These are phyloP conservation scores for Hypoxylon sp. DNA, from an alignment of 2,329 filamentous ascomycete genomes.

Conservation along the genomic window DNA sequence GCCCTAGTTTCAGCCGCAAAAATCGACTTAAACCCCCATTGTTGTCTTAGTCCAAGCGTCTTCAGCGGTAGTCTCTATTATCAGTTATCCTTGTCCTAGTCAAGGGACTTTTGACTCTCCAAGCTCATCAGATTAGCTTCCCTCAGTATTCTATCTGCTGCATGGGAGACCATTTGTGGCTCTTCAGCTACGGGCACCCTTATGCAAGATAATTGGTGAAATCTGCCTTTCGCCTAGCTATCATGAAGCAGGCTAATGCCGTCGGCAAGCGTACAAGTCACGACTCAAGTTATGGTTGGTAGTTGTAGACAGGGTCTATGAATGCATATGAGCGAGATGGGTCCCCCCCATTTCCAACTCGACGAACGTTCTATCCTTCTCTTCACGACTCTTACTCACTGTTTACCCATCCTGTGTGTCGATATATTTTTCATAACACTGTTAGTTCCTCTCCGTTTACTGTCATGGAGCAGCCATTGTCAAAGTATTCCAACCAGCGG, in stretches of 20 bases:
- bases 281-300: constrained; percentile 14
- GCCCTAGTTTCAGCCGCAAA: constrained; percentile 33
- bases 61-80: constrained; percentile 9
- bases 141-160: constrained; percentile 3
- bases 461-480: constrained; percentile 39
- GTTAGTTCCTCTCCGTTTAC: neutral
- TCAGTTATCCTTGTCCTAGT: constrained; percentile 12
- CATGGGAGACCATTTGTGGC: constrained; percentile 23
- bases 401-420: neutral
- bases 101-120: constrained; percentile 9
- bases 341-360: constrained; percentile 6
- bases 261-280: constrained; percentile 18
- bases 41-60: constrained; percentile 16
- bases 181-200: constrained; percentile 20
- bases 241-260: constrained; percentile 29
- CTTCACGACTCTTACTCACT: neutral
- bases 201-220: constrained; percentile 25
- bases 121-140: constrained; percentile 8
- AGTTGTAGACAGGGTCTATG: constrained; percentile 7
- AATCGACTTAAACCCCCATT: neutral
- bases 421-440: neutral
- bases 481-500: constrained; percentile 53
- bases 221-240: constrained; percentile 18
- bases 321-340: constrained; percentile 31
- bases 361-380: neutral